These are phyloP conservation scores for Fonsecaea multimorphosa DNA, from an alignment of 2,329 filamentous ascomycete genomes.

Conservation along the genomic window DNA sequence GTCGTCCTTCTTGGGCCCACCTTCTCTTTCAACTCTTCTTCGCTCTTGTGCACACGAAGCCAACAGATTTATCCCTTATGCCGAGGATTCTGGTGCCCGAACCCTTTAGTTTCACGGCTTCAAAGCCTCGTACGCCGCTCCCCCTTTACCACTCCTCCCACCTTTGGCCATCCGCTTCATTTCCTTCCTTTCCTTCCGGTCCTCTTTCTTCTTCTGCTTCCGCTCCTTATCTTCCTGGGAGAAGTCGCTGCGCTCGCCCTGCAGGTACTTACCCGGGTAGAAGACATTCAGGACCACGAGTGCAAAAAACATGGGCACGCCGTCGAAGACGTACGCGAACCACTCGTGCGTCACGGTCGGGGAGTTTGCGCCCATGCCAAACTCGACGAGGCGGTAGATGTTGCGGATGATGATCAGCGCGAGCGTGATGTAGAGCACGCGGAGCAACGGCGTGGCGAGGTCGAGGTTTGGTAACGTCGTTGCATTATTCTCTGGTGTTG, in stretches of 20 bases:
- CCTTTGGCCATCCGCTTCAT: conserved; percentile 11
- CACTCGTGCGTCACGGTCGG: conserved; percentile 49
- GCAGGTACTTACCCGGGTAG: conserved; percentile 49
- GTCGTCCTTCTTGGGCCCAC: background rate
- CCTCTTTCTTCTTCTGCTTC: conserved; percentile 42
- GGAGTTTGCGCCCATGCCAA: conserved; percentile 57
- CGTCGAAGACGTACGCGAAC: conserved; percentile 50
- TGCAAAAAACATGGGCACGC: conserved; percentile 49
- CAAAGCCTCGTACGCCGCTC: background rate
- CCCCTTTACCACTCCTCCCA: background rate
- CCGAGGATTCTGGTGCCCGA: background rate
- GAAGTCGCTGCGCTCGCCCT: conserved; percentile 56
- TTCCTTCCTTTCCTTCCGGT: conserved; percentile 40
- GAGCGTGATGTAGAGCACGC: conserved; percentile 60
- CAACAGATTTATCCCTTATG: background rate
- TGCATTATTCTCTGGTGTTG: background rate
- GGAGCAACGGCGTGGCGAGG: conserved; percentile 45
- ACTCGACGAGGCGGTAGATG: conserved; percentile 65
- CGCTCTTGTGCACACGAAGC: background rate
- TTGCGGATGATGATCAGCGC: conserved; percentile 60
- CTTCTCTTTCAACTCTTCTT: background rate
- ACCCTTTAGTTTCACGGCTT: background rate
- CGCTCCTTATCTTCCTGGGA: conserved; percentile 51
- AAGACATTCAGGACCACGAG: conserved; percentile 46
- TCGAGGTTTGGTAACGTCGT: conserved; percentile 1